A percentile compares a stretch with the other conserved stretches of the same genome.
phyloP scores from a whole-genome alignment of 2,329 filamentous ascomycete genomes.

The Juglanconis sp. region DNA sequence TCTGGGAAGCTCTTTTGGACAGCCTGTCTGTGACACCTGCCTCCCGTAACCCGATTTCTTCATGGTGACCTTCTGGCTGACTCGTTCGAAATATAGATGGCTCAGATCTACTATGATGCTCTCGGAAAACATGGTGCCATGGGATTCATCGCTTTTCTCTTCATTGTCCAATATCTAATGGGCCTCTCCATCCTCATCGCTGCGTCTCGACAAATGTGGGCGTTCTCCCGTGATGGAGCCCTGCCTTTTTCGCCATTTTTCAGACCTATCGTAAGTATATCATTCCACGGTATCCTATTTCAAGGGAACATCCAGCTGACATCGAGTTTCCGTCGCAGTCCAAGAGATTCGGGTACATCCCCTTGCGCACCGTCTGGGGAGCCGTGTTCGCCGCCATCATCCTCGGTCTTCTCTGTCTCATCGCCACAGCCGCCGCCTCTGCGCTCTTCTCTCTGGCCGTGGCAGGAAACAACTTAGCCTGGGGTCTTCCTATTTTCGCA shows the following conservation, averaged over 20 bases:
- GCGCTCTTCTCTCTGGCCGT: slow-evolving; percentile 59
- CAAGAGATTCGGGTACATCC: slow-evolving; percentile 53
- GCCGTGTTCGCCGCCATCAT: slow-evolving; percentile 48
- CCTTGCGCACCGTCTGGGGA: slow-evolving; percentile 54
- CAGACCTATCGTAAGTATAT: slow-evolving; percentile 40
- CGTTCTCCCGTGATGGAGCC: slow-evolving; percentile 60
- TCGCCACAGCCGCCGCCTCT: slow-evolving; percentile 51
- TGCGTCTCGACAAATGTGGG: slow-evolving; percentile 59
- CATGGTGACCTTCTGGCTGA: neutral
- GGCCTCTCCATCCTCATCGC: slow-evolving; percentile 56
- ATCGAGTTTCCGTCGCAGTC: slow-evolving; percentile 27
- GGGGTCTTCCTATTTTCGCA: slow-evolving; percentile 56
- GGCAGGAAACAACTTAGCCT: slow-evolving; percentile 59
- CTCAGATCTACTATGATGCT: slow-evolving; percentile 58
- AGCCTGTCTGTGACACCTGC: slow-evolving; percentile 46
- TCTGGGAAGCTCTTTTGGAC: slow-evolving; percentile 48
- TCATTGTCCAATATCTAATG: slow-evolving; percentile 62
- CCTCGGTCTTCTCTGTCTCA: slow-evolving; percentile 56
- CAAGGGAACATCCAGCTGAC: neutral
- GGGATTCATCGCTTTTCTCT: slow-evolving; percentile 55
- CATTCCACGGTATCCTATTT: neutral
- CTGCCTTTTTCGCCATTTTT: slow-evolving; percentile 58
- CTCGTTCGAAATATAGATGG: slow-evolving; percentile 21
- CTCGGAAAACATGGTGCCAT: slow-evolving; percentile 57
- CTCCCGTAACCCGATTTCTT: too few relatives aligned